Base-by-base conservation (phyloP, 352 stramenopile genomes). In the Globisporangium heterothallicum region DNA sequence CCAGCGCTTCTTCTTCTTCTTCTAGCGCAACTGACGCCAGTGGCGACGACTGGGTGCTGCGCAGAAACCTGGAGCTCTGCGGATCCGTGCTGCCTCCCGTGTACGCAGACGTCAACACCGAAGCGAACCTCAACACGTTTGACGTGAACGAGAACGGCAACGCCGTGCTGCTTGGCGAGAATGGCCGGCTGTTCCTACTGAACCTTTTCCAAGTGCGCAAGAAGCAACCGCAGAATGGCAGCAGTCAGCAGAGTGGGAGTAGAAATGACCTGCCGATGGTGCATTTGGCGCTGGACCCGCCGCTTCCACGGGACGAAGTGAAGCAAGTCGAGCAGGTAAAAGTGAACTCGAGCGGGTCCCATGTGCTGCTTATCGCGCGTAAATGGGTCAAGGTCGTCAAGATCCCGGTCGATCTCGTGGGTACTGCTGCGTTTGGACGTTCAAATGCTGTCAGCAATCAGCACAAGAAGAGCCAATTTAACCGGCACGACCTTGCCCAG, bases 201-300 rank as follows among this genome's bases (percentile, higher is more conserved):
- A 71, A 73, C 35, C 53, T 88, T 8, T 70, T 88, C 48, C 72
- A 86, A 38, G 49, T 62, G 30, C 48, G 52, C 25, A 53, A 40
- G 9, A 50, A 52, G 22, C 26, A 54, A 54, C 63, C 61, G 19
- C 47, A 43, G 14, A 60, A 19, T 46, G 41, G n/a, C 53, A 30
- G 22, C 38, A n/a, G n/a, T 8, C 22, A 29, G 29, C 40, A 32
- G 16, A 16, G 8, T 19, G 18, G 2, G 22, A 16, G 29, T 29
- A 16, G 27, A 12, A 30, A 25, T 22, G 22, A 7, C 13, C 14
- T 16, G 43, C 13, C 61, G 48, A 60, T 88, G 7, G 22, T 64
- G 52, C 78, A 90, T 59, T 42, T 87, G 55, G 62, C 68, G 53
- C 61, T 90, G 21, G 74, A 90, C 24, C 78, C 78, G 35, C 67